phyloP scores from a whole-genome alignment of 371 early-diverging fungal species.

The Cokeromyces recurvatus region DNA sequence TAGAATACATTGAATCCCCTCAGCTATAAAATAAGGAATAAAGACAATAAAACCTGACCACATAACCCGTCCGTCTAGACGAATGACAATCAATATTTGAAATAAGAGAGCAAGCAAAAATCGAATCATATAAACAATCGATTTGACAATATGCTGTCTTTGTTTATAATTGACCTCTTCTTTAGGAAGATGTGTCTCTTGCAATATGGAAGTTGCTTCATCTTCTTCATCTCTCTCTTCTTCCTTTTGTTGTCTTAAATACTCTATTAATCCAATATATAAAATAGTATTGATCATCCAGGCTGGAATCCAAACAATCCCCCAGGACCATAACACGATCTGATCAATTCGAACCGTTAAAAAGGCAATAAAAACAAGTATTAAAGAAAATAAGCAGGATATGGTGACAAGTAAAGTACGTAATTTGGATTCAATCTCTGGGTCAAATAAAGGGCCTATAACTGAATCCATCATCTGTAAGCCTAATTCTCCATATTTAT shows the following conservation, averaged over 20 bases:
- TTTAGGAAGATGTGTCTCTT: no score
- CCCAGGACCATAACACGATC: constrained; percentile 63
- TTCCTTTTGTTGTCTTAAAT: neutral
- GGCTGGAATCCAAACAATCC: constrained; percentile 74
- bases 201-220: neutral
- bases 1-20: constrained; percentile 45
- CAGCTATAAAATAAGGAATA: constrained; percentile 70
- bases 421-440: constrained; percentile 69
- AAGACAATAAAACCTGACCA: constrained; percentile 62
- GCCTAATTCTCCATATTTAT: constrained; percentile 86
- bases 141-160: constrained; percentile 19
- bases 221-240: constrained; percentile 1
- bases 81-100: constrained; percentile 52
- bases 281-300: constrained; percentile 64
- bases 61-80: constrained; percentile 33
- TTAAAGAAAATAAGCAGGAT: constrained; percentile 52
- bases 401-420: constrained; percentile 56
- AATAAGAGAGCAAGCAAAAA: constrained; percentile 38
- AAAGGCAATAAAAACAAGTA: constrained; percentile 77
- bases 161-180: neutral
- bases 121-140: neutral
- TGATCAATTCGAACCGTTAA: constrained; percentile 74
- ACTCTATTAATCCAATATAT: constrained; percentile 5
- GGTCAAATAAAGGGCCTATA: constrained; percentile 72
- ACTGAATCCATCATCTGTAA: constrained; percentile 75